These are phyloP conservation scores for Cercospora sojina DNA, from an alignment of 2,329 filamentous ascomycete species.

Conservation along the genomic window DNA sequence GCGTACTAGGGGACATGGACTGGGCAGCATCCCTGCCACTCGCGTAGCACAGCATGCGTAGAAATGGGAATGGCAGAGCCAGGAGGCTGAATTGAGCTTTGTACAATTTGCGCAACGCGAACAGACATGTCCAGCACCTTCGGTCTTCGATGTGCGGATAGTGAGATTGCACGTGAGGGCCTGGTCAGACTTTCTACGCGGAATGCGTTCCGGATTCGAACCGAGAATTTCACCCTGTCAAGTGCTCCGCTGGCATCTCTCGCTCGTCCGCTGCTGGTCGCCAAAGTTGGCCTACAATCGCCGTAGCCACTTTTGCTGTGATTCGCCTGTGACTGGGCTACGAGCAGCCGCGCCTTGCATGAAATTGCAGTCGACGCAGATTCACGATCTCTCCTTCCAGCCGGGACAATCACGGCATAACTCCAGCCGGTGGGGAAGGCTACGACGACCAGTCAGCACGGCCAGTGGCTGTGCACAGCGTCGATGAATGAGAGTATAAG, in stretches of 20 bases:
- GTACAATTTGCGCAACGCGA: background rate
- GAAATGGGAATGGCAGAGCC: conserved; percentile 1
- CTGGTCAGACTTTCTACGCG: background rate
- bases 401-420: conserved; percentile 1
- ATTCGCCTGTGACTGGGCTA: background rate
- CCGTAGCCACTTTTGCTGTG: background rate
- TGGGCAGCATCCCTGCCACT: background rate
- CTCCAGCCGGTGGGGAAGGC: conserved; percentile 10
- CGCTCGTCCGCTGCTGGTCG: background rate
- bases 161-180: conserved; percentile 2
- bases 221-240: background rate
- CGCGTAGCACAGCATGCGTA: conserved; percentile 14
- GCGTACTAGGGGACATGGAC: conserved; percentile 16
- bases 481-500: conserved; percentile 9
- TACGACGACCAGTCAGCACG: conserved; percentile 13
- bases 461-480: conserved; percentile 11
- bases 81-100: background rate
- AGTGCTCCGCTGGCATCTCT: background rate
- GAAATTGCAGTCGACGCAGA: background rate
- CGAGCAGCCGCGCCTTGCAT: background rate
- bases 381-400: background rate
- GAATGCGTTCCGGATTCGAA: background rate
- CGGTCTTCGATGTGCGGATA: background rate
- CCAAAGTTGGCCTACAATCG: background rate
- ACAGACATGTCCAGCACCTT: background rate